A percentile compares a stretch with the other conserved stretches of the same genome.
Conservation (phyloP, 2,329 filamentous ascomycete species). For the Akanthomyces lecanii region DNA sequence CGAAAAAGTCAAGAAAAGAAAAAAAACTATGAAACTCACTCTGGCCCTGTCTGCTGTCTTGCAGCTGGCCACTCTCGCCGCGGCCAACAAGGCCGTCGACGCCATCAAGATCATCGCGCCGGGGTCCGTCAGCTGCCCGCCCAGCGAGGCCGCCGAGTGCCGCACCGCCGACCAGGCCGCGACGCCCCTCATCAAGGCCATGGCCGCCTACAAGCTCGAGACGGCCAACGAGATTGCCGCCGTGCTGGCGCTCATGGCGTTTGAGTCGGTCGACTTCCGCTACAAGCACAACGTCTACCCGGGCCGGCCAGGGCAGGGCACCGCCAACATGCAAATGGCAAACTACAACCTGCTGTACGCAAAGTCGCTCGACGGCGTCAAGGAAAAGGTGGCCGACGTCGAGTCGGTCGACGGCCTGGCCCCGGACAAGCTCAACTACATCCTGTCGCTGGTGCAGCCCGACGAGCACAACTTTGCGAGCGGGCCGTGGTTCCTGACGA, state of each 20-base stretch:
- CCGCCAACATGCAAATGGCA: constrained; percentile 52
- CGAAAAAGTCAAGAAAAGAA: not conserved
- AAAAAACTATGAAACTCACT: not conserved
- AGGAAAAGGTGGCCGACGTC: constrained; percentile 29
- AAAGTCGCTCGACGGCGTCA: constrained; percentile 36
- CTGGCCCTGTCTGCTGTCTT: not conserved
- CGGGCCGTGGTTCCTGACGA: constrained; percentile 48
- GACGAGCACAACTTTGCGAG: constrained; percentile 53
- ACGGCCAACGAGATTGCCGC: constrained; percentile 60
- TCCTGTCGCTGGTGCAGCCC: constrained; percentile 42
- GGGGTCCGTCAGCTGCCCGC: constrained; percentile 47
- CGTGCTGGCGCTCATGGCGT: constrained; percentile 64
- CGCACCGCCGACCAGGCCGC: constrained; percentile 60
- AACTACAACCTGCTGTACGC: constrained; percentile 46
- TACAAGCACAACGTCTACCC: constrained; percentile 63
- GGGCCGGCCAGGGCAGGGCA: constrained; percentile 65
- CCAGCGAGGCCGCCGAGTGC: constrained; percentile 53
- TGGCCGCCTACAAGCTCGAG: constrained; percentile 53
- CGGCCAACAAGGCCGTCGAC: constrained; percentile 25
- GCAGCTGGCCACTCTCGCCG: not conserved
- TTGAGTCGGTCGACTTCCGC: constrained; percentile 65
- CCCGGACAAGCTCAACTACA: constrained; percentile 32
- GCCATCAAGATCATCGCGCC: constrained; percentile 55
- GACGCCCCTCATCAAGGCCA: constrained; percentile 50
- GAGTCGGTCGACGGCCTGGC: constrained; percentile 25